phyloP scores from a whole-genome alignment of 257 asterid species.

The Striga asiatica region DNA sequence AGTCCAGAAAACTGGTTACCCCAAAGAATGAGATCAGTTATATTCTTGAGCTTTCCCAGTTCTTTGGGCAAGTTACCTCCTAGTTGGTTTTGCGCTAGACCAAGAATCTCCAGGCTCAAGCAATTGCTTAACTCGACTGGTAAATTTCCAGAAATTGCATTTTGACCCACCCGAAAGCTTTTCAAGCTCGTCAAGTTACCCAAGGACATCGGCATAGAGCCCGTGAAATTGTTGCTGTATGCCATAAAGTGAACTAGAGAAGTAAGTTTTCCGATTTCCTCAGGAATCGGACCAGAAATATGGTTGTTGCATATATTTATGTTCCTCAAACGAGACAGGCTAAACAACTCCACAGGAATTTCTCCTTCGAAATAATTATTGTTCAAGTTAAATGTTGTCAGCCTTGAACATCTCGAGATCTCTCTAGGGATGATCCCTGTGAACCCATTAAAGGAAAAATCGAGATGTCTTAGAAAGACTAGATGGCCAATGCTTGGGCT shows the following conservation, averaged over 20 bases:
- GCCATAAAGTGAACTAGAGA: slow-evolving; percentile 67
- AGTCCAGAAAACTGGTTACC: slow-evolving; percentile 60
- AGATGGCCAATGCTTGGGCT: slow-evolving; percentile 47
- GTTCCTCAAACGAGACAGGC: slow-evolving; percentile 29
- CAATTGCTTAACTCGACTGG: slow-evolving; percentile 62
- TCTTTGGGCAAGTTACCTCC: slow-evolving; percentile 65
- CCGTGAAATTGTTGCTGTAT: slow-evolving; percentile 68
- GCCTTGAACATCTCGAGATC: slow-evolving; percentile 41
- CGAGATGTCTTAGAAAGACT: slow-evolving; percentile 35
- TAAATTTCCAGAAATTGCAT: slow-evolving; percentile 59
- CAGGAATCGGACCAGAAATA: slow-evolving; percentile 59
- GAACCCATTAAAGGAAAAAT: slow-evolving; percentile 55
- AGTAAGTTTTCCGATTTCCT: slow-evolving; percentile 60
- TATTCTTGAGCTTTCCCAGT: slow-evolving; percentile 48
- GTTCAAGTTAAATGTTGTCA: slow-evolving; percentile 44
- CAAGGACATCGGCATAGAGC: slow-evolving; percentile 50
- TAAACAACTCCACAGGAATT: slow-evolving; percentile 54
- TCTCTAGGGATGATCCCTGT: slow-evolving; percentile 61
- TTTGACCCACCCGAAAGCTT: slow-evolving; percentile 71
- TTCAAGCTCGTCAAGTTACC: slow-evolving; percentile 50
- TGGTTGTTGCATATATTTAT: slow-evolving; percentile 60
- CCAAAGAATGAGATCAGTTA: slow-evolving; percentile 66
- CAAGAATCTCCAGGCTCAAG: slow-evolving; percentile 42
- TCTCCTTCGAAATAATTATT: slow-evolving; percentile 48
- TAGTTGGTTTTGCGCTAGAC: slow-evolving; percentile 73